A percentile compares a stretch with the other conserved stretches of the same genome.
These are phyloP conservation scores for Dictyostelium capitatum DNA, from an alignment of 78 protist genomes.

Conservation along the genomic window DNA sequence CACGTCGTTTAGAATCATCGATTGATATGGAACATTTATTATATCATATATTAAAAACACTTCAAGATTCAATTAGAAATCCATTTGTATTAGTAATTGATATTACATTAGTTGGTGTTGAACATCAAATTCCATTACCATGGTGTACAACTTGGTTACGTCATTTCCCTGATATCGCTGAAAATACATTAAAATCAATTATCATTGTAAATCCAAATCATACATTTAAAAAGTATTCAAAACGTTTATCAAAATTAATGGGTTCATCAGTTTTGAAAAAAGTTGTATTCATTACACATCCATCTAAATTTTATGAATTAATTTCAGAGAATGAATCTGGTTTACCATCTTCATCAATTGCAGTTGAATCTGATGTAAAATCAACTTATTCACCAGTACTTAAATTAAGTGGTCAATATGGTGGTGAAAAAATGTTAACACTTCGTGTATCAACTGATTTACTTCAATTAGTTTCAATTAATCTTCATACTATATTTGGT, in stretches of 20 bases:
- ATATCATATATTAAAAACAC: conserved; percentile 53
- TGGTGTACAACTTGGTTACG: conserved; percentile 62
- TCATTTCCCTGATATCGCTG: conserved; percentile 45
- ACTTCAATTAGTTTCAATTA: conserved; percentile 40
- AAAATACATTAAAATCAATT: conserved; percentile 26
- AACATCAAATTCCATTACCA: conserved; percentile 41
- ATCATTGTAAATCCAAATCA: conserved; percentile 38
- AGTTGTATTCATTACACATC: conserved; percentile 29
- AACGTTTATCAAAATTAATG: conserved; percentile 37
- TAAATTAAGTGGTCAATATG: conserved; percentile 59
- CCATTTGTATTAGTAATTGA: conserved; percentile 67
- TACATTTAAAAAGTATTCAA: conserved; percentile 36
- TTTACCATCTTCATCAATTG: conserved; percentile 33
- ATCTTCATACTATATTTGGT: conserved; percentile 50
- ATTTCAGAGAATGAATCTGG: conserved; percentile 28
- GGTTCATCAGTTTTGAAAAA: conserved; percentile 34
- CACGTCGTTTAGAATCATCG: conserved; percentile 36
- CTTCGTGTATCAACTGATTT: conserved; percentile 4
- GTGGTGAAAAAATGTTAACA: conserved; percentile 44
- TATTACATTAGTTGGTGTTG: conserved; percentile 35
- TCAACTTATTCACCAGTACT: conserved; percentile 51
- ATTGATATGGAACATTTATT: conserved; percentile 63
- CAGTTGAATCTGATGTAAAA: conserved; percentile 64
- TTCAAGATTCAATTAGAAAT: conserved; percentile 27
- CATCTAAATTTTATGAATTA: conserved; percentile 24